These are phyloP conservation scores for Cadophora sp. DNA, from an alignment of 2,329 filamentous ascomycete genomes.

Conservation along the genomic window DNA sequence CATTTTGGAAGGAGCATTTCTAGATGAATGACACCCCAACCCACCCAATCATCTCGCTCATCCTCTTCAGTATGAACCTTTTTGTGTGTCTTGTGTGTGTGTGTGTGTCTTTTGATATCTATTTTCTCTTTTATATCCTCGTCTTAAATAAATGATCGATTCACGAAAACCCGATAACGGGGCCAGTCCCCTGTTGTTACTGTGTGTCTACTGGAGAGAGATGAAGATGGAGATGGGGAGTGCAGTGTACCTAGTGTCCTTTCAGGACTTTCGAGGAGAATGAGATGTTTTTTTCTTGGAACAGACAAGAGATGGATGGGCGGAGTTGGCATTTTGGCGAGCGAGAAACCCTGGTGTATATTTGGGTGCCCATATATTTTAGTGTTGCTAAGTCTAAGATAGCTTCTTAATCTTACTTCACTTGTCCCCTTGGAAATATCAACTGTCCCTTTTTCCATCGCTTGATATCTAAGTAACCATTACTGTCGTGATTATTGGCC, in stretches of 20 bases:
- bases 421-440: conserved; percentile 15
- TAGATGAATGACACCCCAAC: conserved; percentile 48
- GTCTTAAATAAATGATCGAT: conserved; percentile 10
- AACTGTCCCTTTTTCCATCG: background rate
- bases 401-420: conserved; percentile 20
- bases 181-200: background rate
- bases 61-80: background rate
- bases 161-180: background rate
- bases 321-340: conserved; percentile 29
- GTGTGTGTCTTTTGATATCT: too few species aligned
- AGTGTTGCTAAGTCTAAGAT: conserved; percentile 20
- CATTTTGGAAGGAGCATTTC: conserved; percentile 99
- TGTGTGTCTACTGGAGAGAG: background rate
- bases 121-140: conserved; percentile 2
- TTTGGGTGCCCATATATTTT: conserved; percentile 21
- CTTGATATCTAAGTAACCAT: background rate
- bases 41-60: too few species aligned
- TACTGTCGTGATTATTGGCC: too few species aligned
- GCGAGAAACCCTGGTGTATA: conserved; percentile 24
- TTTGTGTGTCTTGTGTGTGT: too few species aligned
- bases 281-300: background rate
- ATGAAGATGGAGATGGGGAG: conserved; percentile 6
- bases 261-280: background rate
- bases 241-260: background rate
- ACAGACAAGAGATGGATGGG: background rate